Percentiles rank a stretch among this genome's conserved stretches.
Conservation (phyloP, 1,284 basidiomycete genomes). For the Somion occarium region DNA sequence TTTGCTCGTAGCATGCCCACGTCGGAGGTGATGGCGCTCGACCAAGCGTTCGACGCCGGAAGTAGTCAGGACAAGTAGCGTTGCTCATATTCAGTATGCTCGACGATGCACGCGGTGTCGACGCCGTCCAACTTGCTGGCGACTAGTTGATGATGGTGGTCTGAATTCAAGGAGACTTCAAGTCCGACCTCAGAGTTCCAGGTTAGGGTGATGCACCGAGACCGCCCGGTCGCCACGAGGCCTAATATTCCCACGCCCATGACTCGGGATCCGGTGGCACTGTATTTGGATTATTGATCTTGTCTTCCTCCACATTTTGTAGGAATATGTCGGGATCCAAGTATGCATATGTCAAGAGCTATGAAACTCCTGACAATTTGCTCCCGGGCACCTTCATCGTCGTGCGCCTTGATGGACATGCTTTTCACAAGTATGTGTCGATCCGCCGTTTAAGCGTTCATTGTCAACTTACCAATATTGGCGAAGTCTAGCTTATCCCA, state of each 20-base stretch:
- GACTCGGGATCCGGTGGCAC: background rate
- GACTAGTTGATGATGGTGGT: slow-evolving; percentile 19
- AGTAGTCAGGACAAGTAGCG: slow-evolving; percentile 39
- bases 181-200: slow-evolving; percentile 11
- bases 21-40: slow-evolving; percentile 76
- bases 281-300: background rate
- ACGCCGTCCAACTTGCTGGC: slow-evolving; percentile 2
- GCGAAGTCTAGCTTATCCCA: slow-evolving; percentile 69
- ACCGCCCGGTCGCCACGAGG: background rate
- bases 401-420: slow-evolving; percentile 88
- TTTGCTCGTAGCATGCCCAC: slow-evolving; percentile 85
- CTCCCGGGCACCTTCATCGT: slow-evolving; percentile 85
- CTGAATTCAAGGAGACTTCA: slow-evolving; percentile 17
- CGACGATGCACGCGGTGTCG: background rate
- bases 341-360: slow-evolving; percentile 88
- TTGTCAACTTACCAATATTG: background rate
- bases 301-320: background rate
- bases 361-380: slow-evolving; percentile 85
- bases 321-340: slow-evolving; percentile 82
- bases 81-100: slow-evolving; percentile 14
- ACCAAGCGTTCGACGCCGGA: slow-evolving; percentile 66
- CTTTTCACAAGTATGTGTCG: slow-evolving; percentile 80
- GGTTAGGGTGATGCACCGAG: slow-evolving; percentile 4
- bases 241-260: slow-evolving; percentile 4
- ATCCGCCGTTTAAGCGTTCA: slow-evolving; percentile 4